Base-by-base conservation (phyloP, 2,329 filamentous ascomycete genomes). In the Hypocreales sp. region DNA sequence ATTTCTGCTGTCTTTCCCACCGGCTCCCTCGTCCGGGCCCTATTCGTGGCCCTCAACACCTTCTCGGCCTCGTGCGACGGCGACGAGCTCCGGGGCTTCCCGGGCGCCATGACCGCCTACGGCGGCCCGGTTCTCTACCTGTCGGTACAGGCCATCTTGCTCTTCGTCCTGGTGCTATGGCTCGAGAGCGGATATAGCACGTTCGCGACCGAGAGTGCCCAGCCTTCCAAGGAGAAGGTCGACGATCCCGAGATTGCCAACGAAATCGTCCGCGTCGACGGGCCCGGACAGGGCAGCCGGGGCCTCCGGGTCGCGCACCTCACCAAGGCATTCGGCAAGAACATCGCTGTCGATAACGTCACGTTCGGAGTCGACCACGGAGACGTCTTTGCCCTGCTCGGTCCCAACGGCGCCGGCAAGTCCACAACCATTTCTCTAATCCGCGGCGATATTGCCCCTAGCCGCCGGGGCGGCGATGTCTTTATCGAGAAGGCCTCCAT, bases 391-490 rank as follows among this genome's bases (percentile, higher is more conserved):
- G 84, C 84, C 0, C 64, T 94, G 0, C 66, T 95, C 1, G 86
- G 86, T 0, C 84, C 86, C 11, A 93, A 93, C 44, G 84, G 86
- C 15, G 87, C 86, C 2, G 86, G 86, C 31, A 94, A 94, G 43
- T 83, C 77, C 0, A 92, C 84, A 0, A 92, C 79, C 0, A 92
- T 94, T 40, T 82, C 77, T 2, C 60, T 93, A 23, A 83, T 95
- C 37, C 72, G 86, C 35, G 87, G 87, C n/a, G 86, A 94, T 42
- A 66, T 87, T 16, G 72, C 73, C 27, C 83, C 84, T 0, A 73
- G 68, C 26, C 56, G 55, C 30, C 67, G 72, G 28, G 81, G 70
- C n/a, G 81, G 83, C 18, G 79, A 92, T 31, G 71, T 94, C 5
- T 66, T 83, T 22, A 78, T 94, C 20, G 80, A 92, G 43, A 64